Conservation (phyloP, 331 rosid genomes). For the Rosa hybrid region DNA sequence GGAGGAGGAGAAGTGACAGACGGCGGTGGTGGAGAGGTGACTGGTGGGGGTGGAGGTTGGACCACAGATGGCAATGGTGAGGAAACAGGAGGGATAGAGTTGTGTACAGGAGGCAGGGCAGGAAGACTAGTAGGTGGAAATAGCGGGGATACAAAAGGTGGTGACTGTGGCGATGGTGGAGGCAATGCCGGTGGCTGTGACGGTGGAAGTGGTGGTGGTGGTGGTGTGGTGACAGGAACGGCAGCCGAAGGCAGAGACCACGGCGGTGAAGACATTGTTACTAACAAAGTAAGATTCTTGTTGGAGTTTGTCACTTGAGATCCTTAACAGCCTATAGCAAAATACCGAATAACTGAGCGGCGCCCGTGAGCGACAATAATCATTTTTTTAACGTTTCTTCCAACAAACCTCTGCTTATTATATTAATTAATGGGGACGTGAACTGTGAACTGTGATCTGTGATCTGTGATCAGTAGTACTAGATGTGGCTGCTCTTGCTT, state of each 20-base stretch:
- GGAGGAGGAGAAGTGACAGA: conserved; percentile 12
- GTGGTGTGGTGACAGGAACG: conserved; percentile 1
- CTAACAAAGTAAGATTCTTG: neutral
- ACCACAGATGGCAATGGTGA: neutral
- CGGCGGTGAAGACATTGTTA: conserved; percentile 15
- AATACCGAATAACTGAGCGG: neutral
- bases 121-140: conserved; percentile 8
- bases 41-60: neutral
- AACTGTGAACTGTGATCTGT: neutral
- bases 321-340: neutral
- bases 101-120: conserved; percentile 7
- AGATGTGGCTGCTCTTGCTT: neutral
- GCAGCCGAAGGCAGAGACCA: conserved; percentile 20
- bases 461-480: conserved; percentile 7
- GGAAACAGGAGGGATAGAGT: conserved; percentile 8
- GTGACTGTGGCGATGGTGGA: neutral
- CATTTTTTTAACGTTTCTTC: conserved; percentile 11
- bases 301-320: neutral
- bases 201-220: neutral
- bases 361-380: conserved; percentile 16
- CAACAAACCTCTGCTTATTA: neutral
- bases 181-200: neutral
- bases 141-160: neutral
- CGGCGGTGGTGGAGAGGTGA: conserved; percentile 8
- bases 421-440: neutral